Evolutionary conservation across 306 rosid genomes (phyloP), one percentile per base, ranked within the genome.

Genomic region (Sicyos edulis): DNA sequence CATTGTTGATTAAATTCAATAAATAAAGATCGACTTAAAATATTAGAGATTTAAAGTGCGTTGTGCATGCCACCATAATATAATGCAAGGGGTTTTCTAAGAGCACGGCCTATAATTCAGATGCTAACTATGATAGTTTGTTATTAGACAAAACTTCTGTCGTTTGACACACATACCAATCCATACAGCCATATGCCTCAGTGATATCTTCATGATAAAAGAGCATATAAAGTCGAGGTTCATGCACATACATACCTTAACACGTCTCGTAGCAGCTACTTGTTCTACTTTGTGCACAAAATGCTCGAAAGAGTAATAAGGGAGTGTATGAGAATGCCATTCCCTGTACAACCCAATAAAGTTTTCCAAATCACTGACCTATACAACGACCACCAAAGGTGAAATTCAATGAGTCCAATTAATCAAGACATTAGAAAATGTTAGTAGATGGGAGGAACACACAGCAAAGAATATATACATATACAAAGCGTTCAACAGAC

Each of bases 301-400:
- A 68, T 91, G 92, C 74, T 86, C 82, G 60, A 87, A 93, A 7
- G 97, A 72, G 82, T 83, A 91, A 79, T 88, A 93, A 20, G 97
- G 99, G 47, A 93, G 81, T 81, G 89, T 61, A 13, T 83, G 91
- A 73, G 96, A 87, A 84, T 93, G 97, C 99, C 99, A 93, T 45
- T 93, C 91, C 0, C 80, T 29, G 81, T 93, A 93, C 61, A 90
- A 59, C 8, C 81, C 84, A 79, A 93, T 83, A 45, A 93, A 79
- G 16, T 87, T 91, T 34, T 88, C 97, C 87, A 93, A 75, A 80
- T 93, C 99, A 34, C 78, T 82, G 74, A 86, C 95, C 98, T 92
- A 72, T 21, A 68, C 4, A 68, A 68, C 72, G 19, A 14, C 37
- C 8, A 12, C 21, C 19, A 45, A 10, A 11, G 44, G 17, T 20